Conservation (phyloP, 2,329 filamentous ascomycete species). For the Trichoderma afroharzianum region DNA sequence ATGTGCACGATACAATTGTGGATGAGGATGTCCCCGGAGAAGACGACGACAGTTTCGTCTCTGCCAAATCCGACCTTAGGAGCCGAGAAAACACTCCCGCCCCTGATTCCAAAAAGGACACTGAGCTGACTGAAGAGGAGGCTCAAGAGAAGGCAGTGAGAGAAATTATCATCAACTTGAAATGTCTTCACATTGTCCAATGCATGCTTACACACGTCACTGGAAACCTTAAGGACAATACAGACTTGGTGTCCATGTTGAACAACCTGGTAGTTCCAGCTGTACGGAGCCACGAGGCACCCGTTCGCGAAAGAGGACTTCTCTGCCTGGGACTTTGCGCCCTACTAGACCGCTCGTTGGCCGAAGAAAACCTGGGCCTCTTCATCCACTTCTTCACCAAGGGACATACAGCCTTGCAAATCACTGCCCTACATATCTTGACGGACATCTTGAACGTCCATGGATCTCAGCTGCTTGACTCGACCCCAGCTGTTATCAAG, state of each 20-base stretch:
- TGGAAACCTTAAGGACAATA: slow-evolving; percentile 82
- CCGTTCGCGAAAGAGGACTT: slow-evolving; percentile 85
- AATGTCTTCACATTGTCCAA: slow-evolving; percentile 94
- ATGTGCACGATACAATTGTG: slow-evolving; percentile 91
- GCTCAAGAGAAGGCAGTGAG: slow-evolving; percentile 72
- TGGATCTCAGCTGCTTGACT: slow-evolving; percentile 69
- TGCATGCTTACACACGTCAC: slow-evolving; percentile 95
- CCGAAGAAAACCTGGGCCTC: slow-evolving; percentile 84
- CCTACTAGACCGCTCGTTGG: slow-evolving; percentile 84
- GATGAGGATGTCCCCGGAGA: slow-evolving; percentile 52
- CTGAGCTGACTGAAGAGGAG: slow-evolving; percentile 58
- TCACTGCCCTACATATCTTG: slow-evolving; percentile 85
- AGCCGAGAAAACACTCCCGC: slow-evolving; percentile 61
- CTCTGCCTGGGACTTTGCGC: slow-evolving; percentile 88
- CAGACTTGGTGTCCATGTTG: slow-evolving; percentile 92
- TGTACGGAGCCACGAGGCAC: slow-evolving; percentile 87
- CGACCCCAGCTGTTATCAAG: slow-evolving; percentile 70
- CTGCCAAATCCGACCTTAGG: slow-evolving; percentile 80
- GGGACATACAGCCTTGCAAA: slow-evolving; percentile 84
- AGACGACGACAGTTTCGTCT: slow-evolving; percentile 78
- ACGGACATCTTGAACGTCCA: slow-evolving; percentile 91
- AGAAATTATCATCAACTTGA: slow-evolving; percentile 97
- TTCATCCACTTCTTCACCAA: slow-evolving; percentile 97
- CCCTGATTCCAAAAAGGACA: slow-evolving; percentile 39
- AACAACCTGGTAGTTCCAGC: slow-evolving; percentile 96